phyloP scores from a whole-genome alignment of 495 filamentous ascomycete species.

The Penicillium ucsense region DNA sequence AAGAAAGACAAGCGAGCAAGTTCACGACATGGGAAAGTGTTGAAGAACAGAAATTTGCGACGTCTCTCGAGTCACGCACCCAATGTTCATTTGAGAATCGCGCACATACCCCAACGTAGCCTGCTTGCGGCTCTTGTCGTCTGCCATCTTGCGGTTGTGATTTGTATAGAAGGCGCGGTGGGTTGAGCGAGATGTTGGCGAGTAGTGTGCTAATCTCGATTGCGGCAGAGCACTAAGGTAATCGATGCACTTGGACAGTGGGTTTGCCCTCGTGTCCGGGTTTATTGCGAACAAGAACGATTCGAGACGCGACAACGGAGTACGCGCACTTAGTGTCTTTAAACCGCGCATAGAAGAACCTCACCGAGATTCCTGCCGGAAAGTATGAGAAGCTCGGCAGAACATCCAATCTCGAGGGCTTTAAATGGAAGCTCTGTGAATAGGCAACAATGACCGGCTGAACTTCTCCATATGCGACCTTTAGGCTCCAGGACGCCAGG shows the following conservation, averaged over 20 bases:
- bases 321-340: slow-evolving; percentile 11
- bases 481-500: not conserved
- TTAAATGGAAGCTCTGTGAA: not conserved
- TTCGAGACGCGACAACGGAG: slow-evolving; percentile 11
- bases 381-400: too few relatives aligned
- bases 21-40: too few relatives aligned
- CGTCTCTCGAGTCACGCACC: slow-evolving; percentile 47
- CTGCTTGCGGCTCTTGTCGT: slow-evolving; percentile 53
- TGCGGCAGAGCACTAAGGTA: not conserved
- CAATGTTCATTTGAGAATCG: slow-evolving; percentile 66
- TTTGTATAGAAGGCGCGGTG: not conserved
- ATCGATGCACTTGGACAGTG: not conserved
- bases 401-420: too few relatives aligned
- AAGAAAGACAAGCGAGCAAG: too few relatives aligned
- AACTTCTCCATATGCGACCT: slow-evolving; percentile 3
- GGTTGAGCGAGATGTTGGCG: not conserved
- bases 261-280: not conserved
- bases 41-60: too few relatives aligned
- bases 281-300: not conserved
- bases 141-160: slow-evolving; percentile 21
- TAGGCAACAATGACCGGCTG: slow-evolving; percentile 6
- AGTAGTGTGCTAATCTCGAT: too few relatives aligned
- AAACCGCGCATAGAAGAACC: slow-evolving; percentile 22
- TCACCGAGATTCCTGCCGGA: not conserved
- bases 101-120: slow-evolving; percentile 89